Base-by-base conservation (phyloP, 768 basidiomycete genomes). In the Podaxis sp. region DNA sequence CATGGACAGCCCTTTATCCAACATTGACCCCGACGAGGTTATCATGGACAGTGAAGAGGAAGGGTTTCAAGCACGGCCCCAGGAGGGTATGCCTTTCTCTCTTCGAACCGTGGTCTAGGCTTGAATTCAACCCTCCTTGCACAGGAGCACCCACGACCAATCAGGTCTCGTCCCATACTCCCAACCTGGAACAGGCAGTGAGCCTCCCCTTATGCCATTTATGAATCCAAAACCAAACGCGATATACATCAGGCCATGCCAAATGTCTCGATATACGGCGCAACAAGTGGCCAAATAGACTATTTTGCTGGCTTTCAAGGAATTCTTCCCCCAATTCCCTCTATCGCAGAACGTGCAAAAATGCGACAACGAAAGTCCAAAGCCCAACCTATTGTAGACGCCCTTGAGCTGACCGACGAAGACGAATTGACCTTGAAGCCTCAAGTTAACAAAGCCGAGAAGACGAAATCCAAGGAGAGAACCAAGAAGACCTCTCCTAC, bases 291-390 rank as follows among this genome's bases (percentile, higher is more conserved):
- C 13, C 52, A 61, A 18, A 61, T 61, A 36, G 59, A 61, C n/a
- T 61, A 61, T 36, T 61, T 61, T n/a, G 59, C 59, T 61, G 59
- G 59, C 10, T 61, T 46, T 28, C 52, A 55, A 32, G 51, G 38
- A 18, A 59, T 59, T 27, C 50, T 67, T 21, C 37, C 59, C 23
- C 64, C 57, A 9, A 50, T 61, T 14, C 47, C 62, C 21, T 78
- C 70, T 62, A 83, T 84, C 25, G 83, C 84, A n/a, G 84, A 86
- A 44, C 76, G 84, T 16, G 80, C 84, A 52, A 85, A 85, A 65
- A 82, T 76, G 70, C 82, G 84, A 16, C 75, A 79, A 59, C 72
- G 83, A 23, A 61, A 57, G 11, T 18, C 54, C 14, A 59, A 38
- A 42, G 27, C 14, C 14, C 55, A 44, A 44, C 32, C 21, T 14